A percentile compares a stretch with the other conserved stretches of the same genome.
phyloP scores from a whole-genome alignment of 768 basidiomycete genomes.

The Trametopsis cervina region DNA sequence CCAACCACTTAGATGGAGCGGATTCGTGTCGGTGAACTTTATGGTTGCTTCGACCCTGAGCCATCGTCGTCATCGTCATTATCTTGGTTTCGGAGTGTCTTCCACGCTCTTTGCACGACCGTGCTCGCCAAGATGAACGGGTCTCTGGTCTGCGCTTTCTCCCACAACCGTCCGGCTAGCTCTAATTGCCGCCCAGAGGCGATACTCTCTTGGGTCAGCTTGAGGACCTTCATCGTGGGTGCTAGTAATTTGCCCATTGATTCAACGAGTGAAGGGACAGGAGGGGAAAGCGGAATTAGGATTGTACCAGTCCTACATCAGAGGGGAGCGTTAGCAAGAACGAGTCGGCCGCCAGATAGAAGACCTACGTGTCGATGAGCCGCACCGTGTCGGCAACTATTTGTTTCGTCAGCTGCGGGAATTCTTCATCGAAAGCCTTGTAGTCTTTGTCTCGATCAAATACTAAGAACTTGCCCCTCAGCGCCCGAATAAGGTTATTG shows the following conservation, averaged over 20 bases:
- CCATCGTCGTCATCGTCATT: background rate
- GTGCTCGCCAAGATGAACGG: constrained; percentile 41
- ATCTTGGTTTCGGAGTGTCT: background rate
- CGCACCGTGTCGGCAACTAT: too few relatives aligned
- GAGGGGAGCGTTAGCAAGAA: too few relatives aligned
- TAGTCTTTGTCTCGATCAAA: too few relatives aligned
- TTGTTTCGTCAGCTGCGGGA: background rate
- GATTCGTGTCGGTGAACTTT: too few relatives aligned
- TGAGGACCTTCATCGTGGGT: constrained; percentile 47
- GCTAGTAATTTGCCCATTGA: constrained; percentile 48
- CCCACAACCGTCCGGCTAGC: constrained; percentile 52
- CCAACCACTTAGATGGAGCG: too few relatives aligned
- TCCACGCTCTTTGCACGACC: constrained; percentile 34
- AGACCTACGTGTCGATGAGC: too few relatives aligned
- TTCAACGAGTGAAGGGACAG: constrained; percentile 44
- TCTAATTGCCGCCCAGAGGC: constrained; percentile 50
- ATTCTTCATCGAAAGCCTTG: background rate
- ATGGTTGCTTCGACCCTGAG: background rate
- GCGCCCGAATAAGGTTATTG: too few relatives aligned
- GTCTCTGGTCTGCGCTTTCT: constrained; percentile 57
- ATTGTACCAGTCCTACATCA: constrained; percentile 31
- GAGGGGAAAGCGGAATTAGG: constrained; percentile 52
- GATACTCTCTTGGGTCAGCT: constrained; percentile 46
- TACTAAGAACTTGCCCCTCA: too few relatives aligned
- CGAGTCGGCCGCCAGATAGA: too few relatives aligned